Evolutionary conservation across 768 basidiomycete genomes (phyloP).

Genomic region (Cystofilobasidium ferigula): DNA sequence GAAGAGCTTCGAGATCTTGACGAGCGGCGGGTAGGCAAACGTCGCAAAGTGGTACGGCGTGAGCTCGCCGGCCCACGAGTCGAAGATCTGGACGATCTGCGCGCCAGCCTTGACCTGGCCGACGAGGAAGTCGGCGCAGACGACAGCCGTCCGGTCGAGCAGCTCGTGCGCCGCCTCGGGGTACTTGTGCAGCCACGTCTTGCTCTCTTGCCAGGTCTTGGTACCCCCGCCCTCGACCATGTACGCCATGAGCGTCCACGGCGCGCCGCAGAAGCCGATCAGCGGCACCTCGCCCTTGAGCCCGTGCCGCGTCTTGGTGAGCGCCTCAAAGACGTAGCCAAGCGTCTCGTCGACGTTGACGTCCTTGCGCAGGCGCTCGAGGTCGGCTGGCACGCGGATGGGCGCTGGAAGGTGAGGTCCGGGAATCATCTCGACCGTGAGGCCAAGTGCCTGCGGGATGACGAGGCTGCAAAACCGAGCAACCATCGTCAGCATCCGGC

Average conservation of each 20-base stretch:
- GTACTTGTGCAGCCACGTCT: slow-evolving; percentile 87
- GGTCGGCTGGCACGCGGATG: slow-evolving; percentile 62
- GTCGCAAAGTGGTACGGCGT: slow-evolving; percentile 71
- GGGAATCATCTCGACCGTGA: slow-evolving; percentile 75
- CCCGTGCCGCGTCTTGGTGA: slow-evolving; percentile 68
- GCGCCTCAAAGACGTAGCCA: slow-evolving; percentile 83
- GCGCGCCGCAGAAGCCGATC: slow-evolving; percentile 94
- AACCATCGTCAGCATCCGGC: neutral
- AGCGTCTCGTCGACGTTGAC: slow-evolving; percentile 77
- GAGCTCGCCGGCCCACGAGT: slow-evolving; percentile 90
- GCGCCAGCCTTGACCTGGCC: slow-evolving; percentile 92
- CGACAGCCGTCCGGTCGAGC: slow-evolving; percentile 66
- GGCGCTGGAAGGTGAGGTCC: slow-evolving; percentile 77
- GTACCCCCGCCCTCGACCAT: slow-evolving; percentile 96
- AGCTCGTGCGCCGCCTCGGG: slow-evolving; percentile 72
- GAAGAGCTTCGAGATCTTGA: slow-evolving; percentile 61
- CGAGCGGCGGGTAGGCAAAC: slow-evolving; percentile 72
- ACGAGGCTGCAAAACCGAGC: slow-evolving; percentile 47
- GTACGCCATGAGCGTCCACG: slow-evolving; percentile 96
- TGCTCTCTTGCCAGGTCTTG: slow-evolving; percentile 79
- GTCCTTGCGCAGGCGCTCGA: slow-evolving; percentile 48
- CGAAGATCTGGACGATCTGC: slow-evolving; percentile 95
- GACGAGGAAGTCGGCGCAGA: slow-evolving; percentile 79
- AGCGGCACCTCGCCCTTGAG: slow-evolving; percentile 82
- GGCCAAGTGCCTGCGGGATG: slow-evolving; percentile 92